Conservation (phyloP, 805 yeast species). For the Wickerhamiella occidentalis region DNA sequence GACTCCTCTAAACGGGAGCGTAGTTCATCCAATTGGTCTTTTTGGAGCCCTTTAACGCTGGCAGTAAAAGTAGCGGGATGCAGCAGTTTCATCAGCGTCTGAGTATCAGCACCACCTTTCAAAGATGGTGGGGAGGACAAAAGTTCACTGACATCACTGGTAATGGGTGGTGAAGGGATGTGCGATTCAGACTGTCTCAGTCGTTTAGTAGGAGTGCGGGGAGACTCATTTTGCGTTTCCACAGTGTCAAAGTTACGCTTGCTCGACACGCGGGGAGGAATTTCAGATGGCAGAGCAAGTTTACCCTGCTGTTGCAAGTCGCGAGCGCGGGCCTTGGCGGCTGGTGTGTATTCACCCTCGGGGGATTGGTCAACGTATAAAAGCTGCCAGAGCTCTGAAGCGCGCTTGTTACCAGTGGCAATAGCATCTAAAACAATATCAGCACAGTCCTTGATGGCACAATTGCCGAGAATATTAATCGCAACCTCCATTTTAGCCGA, state of each 20-base stretch:
- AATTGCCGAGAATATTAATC: neutral
- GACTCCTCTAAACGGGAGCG: neutral
- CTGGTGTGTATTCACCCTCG: neutral
- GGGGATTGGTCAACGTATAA: neutral
- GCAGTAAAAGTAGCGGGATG: neutral
- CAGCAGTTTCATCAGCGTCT: neutral
- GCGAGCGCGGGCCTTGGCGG: constrained; percentile 2
- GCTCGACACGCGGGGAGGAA: neutral
- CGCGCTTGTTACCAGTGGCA: neutral
- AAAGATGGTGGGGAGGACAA: neutral
- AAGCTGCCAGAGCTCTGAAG: neutral
- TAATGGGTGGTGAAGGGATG: neutral
- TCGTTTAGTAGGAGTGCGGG: neutral
- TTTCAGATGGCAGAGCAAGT: neutral
- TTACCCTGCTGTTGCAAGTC: neutral
- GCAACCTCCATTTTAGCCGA: neutral
- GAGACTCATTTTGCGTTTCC: neutral
- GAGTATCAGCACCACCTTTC: neutral
- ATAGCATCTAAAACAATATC: constrained; percentile 2
- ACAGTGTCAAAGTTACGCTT: neutral
- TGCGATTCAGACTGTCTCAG: neutral
- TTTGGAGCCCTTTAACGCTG: neutral
- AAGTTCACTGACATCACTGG: neutral
- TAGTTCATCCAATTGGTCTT: neutral
- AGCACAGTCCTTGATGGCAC: constrained; percentile 1